Conservation (phyloP, 1,284 basidiomycete species). For the Ganoderma lucidum region DNA sequence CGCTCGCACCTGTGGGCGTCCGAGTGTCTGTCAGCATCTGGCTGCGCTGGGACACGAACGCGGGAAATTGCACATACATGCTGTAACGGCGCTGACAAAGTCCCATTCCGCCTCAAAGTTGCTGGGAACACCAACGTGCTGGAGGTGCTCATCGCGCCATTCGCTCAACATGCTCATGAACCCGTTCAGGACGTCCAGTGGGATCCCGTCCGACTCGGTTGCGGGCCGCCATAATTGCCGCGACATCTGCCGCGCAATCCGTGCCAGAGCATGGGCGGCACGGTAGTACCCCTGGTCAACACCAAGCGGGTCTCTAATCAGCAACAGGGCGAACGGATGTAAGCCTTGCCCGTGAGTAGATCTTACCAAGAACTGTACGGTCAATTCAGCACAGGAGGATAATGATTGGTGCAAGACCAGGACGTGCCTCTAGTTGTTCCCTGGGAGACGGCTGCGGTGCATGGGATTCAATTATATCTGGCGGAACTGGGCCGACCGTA, state of each 20-base stretch:
- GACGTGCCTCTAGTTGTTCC: conserved; percentile 76
- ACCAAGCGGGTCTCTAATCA: conserved; percentile 20
- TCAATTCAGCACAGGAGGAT: conserved; percentile 1
- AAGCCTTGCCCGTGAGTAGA: conserved; percentile 26
- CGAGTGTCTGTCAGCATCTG: conserved; percentile 12
- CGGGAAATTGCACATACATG: conserved; percentile 55
- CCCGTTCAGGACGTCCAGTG: conserved; percentile 64
- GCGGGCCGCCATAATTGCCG: conserved; percentile 81
- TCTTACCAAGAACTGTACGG: conserved; percentile 48
- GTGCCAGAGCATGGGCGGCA: conserved; percentile 82
- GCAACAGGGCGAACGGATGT: conserved; percentile 14
- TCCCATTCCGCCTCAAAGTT: conserved; percentile 89
- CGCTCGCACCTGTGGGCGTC: conserved; percentile 68
- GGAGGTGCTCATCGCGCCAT: conserved; percentile 83
- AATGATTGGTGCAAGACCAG: conserved; percentile 8
- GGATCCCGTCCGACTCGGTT: conserved; percentile 79
- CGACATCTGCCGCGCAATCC: conserved; percentile 81
- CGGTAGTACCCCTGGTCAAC: conserved; percentile 73
- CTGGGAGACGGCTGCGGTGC: conserved; percentile 65
- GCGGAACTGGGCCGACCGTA: conserved; percentile 67
- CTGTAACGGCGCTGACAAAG: conserved; percentile 83
- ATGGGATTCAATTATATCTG: conserved; percentile 57
- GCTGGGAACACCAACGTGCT: conserved; percentile 83
- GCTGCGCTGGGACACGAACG: not conserved
- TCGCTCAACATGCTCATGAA: conserved; percentile 69